Base-by-base conservation (phyloP, 2,329 filamentous ascomycete genomes). In the Calonectria ilicicola region DNA sequence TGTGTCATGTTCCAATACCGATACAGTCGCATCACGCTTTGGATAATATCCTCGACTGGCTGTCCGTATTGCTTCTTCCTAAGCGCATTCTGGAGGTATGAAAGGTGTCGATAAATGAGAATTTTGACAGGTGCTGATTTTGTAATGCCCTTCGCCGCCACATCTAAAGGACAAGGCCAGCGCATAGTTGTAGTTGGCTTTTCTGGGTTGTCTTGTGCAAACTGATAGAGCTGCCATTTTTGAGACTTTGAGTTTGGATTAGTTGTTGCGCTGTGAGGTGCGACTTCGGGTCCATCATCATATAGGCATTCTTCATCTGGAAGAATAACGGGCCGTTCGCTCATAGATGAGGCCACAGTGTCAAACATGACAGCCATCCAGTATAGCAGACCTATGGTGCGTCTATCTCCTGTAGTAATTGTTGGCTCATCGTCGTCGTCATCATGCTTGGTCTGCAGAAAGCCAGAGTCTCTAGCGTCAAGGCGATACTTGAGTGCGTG, bases 281-380 rank as follows among this genome's bases (percentile, higher is more conserved):
- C 12, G 3, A 38, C 17, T 15, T 60, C 53, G 9, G 67, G 62
- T 0, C 72, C 73, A 14, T 67, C 79, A 2, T 83, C 81, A 40
- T 81, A 80, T 26, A 83, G 82, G 44, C 83, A 84, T 17, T 85
- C 83, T 19, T 85, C 83, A 27, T 85, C 84, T 0, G 80, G 77
- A 0, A 86, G 77, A 0, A 82, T 81, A 1, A 85, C 78, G 0
- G 80, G 78, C 21, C 80, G 51, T 49, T 81, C 74, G 44, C 87
- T 84, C 84, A 91, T 89, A 0, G 88, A 87, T 0, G 89, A 86
- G 0, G 87, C 89, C 15, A 91, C 80, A 0, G 89, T 91, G 76
- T 91, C 89, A 49, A 90, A 89, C 89, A 91, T 91, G 53, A 91
- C 83, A 0, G 87, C 88, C 3, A 91, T 79, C 90, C 90, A 91